Evolutionary conservation across 129 eudicot species (phyloP), one percentile per base, ranked within the genome.

Genomic region (Ambrosia trifida): DNA sequence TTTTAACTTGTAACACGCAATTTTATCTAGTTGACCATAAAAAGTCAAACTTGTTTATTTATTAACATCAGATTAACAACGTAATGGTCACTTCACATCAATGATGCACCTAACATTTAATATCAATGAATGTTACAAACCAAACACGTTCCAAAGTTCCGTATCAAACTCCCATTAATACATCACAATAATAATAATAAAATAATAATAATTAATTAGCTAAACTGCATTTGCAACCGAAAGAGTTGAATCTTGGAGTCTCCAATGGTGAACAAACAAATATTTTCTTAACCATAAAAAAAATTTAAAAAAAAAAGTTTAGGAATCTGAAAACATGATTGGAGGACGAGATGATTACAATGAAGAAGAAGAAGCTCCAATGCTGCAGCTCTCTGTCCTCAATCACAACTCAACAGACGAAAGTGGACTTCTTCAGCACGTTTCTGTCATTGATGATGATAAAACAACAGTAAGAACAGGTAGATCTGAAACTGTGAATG

Each of bases 381-480:
- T 78, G 82, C 45, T 78, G 68, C 77, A 47, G 76, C 52, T 69
- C 13, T 69, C 76, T 5, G 44, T 65, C 7, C 2, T 70, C 33
- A 51, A 61, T 5, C 72, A 40, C 43, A 53, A 45, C 57, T 70
- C 24, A 63, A 71, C 68, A 51, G 58, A 65, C n/a, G 76, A 75
- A 40, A 64, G 70, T 64, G 57, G 66, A n/a, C 64, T 68, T 44
- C 33, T 62, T 11, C 56, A 74, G 18, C 66, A 61, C 68, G 72
- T 66, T 59, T 66, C 24, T 61, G 45, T 51, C 59, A 61, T 12
- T 33, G 69, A 81, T 70, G 86, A 81, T 52, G 83, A 84, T 28
- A 79, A 76, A 30, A 75, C 66, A 38, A 63, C 51, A 45, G 64
- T 72, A 76, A 76, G 88, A 83, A 87, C 83, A 9, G 92, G 92